Evolutionary conservation across 2,329 filamentous ascomycete genomes (phyloP), one percentile per base, ranked within the genome.

Genomic region (Fusarium buharicum): DNA sequence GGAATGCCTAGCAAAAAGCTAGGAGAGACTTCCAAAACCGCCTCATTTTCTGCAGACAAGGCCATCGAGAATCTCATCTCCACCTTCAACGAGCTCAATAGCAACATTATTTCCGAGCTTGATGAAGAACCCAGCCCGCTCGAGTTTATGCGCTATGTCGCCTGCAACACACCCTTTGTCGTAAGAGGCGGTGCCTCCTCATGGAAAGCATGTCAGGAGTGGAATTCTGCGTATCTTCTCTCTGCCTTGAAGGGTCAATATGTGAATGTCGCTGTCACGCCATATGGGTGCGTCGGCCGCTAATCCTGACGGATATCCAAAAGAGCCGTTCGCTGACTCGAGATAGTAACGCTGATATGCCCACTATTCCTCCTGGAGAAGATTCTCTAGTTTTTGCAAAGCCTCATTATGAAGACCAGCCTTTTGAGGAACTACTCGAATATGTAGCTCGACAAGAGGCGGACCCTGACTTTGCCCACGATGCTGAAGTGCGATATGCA

Each of bases 231-330:
- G 1, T 90, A 87, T 68, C 78, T 95, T 4, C 79, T 79, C 27
- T 65, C 79, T 3, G 76, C 78, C 1, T 81, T 95, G 68, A 75
- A 75, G 6, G 81, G 81, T 4, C 80, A 84, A 49, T 75, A 74
- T 1, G 88, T 95, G 47, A 91, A 91, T 66, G 90, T 94, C 53
- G 90, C 91, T 18, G 83, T 92, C 30, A 95, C 91, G n/a, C 90
- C 90, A 1, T 73, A 79, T 39, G 90, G 90, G 84, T 48, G 90
- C 89, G 84, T 66, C 16, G 6, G 1, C n/a, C 17, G 12, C 6
- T 7, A 5, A 10, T 10, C 13, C 13, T 28, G 31, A 5, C 6
- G 2, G 8, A 24, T 24, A 24, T 24, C 22, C 22, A 1, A 27
- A 13, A 14, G 16, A 39, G 5, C 1, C 3, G 10, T 10, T 43